Evolutionary conservation across 306 rosid species (phyloP), one percentile per base, ranked within the genome.

Genomic region (Malus orientalis): DNA sequence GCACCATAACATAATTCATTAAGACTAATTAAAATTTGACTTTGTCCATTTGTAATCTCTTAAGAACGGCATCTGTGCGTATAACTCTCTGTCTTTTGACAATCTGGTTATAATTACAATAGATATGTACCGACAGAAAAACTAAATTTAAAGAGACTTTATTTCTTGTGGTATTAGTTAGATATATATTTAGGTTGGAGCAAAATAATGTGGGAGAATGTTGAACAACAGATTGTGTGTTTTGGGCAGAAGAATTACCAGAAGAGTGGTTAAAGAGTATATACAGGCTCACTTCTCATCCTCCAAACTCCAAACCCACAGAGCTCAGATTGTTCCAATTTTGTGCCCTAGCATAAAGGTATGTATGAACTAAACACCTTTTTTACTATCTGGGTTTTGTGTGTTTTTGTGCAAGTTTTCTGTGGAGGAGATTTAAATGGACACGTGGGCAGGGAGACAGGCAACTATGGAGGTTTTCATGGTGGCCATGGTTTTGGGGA

Each of bases 21-120:
- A 42, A 25, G 69, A 74, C 22, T 18, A 16, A 74, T 74, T 47
- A 47, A 47, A 18, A 82, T 75, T 30, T 67, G 81, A 57, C 81
- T 82, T 89, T 93, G 96, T 86, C 90, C 84, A 59, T 81, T 77
- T 82, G 87, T 74, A 76, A 68, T 65, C 76, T 78, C 74, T 68
- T 81, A 69, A 45, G 68, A 58, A 49, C 64, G 85, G 96, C 80
- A 86, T 90, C 84, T 81, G 80, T 74, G 55, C 32, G n/a, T 78
- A 78, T 29, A 80, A 67, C 70, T 69, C 19, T 54, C 80, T 86
- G 69, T 75, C 16, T 55, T 12, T 15, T 29, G 59, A 66, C 32
- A 51, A 64, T 61, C 53, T 78, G 68, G 38, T 79, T 69, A 42
- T 16, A 64, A 29, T 79, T 74, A 45, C 25, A 68, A 33, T 67